Conservation (phyloP, 169 alveolate genomes). For the Plasmodium cynomolgi region DNA sequence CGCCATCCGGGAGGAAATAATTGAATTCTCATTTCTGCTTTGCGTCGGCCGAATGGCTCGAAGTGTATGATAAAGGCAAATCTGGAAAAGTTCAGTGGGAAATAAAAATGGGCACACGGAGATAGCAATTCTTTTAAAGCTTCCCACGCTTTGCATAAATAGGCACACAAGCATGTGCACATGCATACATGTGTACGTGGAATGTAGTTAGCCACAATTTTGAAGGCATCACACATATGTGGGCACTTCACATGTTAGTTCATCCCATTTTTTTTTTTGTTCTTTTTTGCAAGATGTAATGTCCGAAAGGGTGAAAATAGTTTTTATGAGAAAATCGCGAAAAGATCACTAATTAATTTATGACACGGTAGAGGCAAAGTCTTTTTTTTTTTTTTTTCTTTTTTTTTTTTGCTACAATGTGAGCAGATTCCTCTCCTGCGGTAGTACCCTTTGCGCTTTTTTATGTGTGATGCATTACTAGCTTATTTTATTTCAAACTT, state of each 20-base stretch:
- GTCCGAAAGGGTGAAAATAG: not conserved
- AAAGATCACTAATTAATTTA: not conserved
- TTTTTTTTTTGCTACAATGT: not conserved
- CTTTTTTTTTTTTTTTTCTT: not conserved
- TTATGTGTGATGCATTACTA: not conserved
- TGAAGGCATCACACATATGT: not conserved
- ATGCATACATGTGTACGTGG: not conserved
- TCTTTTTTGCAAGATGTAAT: constrained; percentile 1
- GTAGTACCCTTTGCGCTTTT: not conserved
- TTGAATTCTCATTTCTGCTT: not conserved
- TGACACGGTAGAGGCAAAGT: not conserved
- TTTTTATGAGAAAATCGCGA: not conserved
- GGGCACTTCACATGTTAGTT: not conserved
- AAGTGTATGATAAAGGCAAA: not conserved
- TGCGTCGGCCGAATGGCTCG: not conserved
- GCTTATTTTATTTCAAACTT: not conserved
- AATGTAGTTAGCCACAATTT: not conserved
- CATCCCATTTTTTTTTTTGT: not conserved
- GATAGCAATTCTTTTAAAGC: not conserved
- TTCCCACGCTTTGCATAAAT: not conserved
- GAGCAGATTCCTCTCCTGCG: not conserved
- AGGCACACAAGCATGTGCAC: not conserved
- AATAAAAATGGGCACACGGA: not conserved
- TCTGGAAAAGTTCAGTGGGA: not conserved
- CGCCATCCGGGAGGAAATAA: not conserved